Evolutionary conservation across 1,284 basidiomycete genomes (phyloP), one percentile per base, ranked within the genome.

Genomic region (Dichomitus squalens): DNA sequence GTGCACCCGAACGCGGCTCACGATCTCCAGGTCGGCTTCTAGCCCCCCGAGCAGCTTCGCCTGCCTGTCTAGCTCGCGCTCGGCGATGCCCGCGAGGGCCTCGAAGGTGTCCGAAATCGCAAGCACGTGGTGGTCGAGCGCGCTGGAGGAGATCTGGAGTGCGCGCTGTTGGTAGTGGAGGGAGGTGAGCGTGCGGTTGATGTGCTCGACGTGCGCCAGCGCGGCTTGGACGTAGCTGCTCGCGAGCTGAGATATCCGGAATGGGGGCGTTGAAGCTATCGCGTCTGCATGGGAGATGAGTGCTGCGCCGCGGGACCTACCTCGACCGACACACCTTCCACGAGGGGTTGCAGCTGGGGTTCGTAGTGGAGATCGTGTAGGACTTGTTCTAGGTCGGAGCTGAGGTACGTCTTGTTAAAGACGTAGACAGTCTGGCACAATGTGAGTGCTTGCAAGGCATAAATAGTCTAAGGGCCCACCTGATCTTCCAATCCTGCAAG

Each of bases 321-420:
- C 23, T 25, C 12, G 6, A 31, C 2, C 8, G 27, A 47, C 66
- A 40, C 63, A 88, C 89, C 86, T 74, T 90, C 87, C 58, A 88
- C 81, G 23, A 82, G 79, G 14, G 85, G 84, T 61, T 90, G 85
- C 20, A 90, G 64, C 9, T 78, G 76, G 2, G 88, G 76, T 43
- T 85, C 79, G n/a, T 83, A 73, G n/a, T 72, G 77, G 11, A 92
- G 77, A 44, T 82, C 78, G 18, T 71, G 75, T 6, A 91, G 71
- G 25, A 89, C 84, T 41, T 87, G 79, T 2, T 86, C 80, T 33
- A 88, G 53, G 52, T 87, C 85, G 47, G 83, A 76, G 59, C 90
- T 88, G 38, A 92, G 78, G 64, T 88, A 89, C 63, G 81, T 76
- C 67, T 90, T 90, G 73, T 92, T 92, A 74, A 90, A 92, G 4